A percentile compares a stretch with the other conserved stretches of the same genome.
Conservation (phyloP, 148 eudicot species). For the Amaranthus hypochondriacus region DNA sequence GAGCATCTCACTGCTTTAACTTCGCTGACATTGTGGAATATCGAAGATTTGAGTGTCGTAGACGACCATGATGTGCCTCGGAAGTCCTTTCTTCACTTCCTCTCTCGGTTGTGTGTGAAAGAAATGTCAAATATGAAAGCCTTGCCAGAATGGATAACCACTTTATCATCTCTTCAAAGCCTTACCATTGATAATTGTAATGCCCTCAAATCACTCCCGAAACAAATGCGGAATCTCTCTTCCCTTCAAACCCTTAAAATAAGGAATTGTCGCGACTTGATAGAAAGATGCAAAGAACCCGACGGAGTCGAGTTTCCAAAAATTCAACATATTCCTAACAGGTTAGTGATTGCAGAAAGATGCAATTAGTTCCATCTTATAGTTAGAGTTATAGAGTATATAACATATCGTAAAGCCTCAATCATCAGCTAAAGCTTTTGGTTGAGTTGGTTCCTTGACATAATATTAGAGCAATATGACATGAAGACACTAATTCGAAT, state of each 20-base stretch:
- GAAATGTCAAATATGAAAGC: background rate
- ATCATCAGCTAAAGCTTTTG: too few relatives aligned
- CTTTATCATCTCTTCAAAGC: slow-evolving; percentile 5
- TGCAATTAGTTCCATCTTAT: too few relatives aligned
- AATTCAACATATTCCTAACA: slow-evolving; percentile 9
- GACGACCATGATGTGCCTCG: background rate
- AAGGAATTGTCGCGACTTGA: background rate
- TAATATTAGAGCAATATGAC: too few relatives aligned
- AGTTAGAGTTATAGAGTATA: too few relatives aligned
- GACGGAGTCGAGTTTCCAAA: slow-evolving; percentile 9
- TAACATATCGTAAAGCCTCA: too few relatives aligned
- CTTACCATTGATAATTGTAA: background rate
- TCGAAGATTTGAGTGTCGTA: background rate
- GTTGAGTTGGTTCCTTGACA: too few relatives aligned
- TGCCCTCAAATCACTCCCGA: slow-evolving; percentile 3
- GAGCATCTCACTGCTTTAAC: slow-evolving; percentile 23
- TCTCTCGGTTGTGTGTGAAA: background rate
- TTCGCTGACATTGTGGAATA: background rate
- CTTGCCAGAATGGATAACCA: slow-evolving; percentile 14
- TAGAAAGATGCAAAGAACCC: slow-evolving; percentile 4
- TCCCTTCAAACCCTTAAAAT: slow-evolving; percentile 1
- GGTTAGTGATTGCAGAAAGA: too few relatives aligned
- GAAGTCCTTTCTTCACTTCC: background rate
- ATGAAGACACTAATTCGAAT: too few relatives aligned
- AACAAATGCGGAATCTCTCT: slow-evolving; percentile 13